Evolutionary conservation across 2,329 filamentous ascomycete species (phyloP), one percentile per base, ranked within the genome.

Genomic region (Botrytis squamosa): DNA sequence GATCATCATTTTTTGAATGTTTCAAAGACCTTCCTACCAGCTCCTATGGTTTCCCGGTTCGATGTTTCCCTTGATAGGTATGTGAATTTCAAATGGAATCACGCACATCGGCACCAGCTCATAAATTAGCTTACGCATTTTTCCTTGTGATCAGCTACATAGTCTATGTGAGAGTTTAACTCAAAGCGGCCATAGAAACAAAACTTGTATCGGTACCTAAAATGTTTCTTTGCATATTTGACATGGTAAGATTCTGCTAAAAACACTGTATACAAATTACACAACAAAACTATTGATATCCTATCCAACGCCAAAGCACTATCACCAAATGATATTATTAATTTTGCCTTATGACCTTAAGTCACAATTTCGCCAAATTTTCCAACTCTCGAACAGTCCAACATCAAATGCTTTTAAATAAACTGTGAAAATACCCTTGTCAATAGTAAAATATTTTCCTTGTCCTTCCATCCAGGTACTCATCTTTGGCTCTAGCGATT

Each of bases 31-130:
- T 16, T 25, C 1, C 7, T 9, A 7, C 16, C 2, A 29, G 25
- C 4, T 36, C 10, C 6, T 7, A 18, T 40, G 36, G 7, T 4
- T n/a, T 40, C 1, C 22, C 12, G 3, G 1, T n/a, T 63, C 3
- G 36, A 18, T 38, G 4, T n/a, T 40, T 12, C 3, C 3, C 36
- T 40, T 5, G 22, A 40, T 2, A 18, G 18, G 6, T n/a, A n/a
- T 40, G 36, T 0, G 22, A 14, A 10, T 40, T 8, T 40, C 12
- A 25, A n/a, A 38, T 40, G 2, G 0, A n/a, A 29, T 4, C 14
- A 29, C 14, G 52, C n/a, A n/a, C 12, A 18, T n/a, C 7, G 22
- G 33, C 6, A 62, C 4, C 20, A 10, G 5, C 3, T 4, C 29
- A 60, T 12, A 14, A 6, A 22, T 25, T 10, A 14, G 12, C 9